These are phyloP conservation scores for Mycena kentingensis DNA, from an alignment of 768 basidiomycete species.

Conservation along the genomic window DNA sequence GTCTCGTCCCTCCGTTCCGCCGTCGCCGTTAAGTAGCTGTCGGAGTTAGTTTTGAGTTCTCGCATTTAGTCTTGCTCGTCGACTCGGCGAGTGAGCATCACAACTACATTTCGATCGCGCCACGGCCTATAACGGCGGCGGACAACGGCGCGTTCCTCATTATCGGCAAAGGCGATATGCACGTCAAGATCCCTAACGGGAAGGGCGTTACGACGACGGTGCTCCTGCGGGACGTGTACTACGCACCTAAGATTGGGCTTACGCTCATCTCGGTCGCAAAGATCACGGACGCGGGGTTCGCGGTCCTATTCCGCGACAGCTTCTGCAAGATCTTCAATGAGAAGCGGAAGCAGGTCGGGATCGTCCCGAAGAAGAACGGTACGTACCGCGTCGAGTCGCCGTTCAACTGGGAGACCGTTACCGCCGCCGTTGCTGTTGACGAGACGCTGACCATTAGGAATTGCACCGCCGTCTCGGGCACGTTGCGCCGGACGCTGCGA, in stretches of 20 bases:
- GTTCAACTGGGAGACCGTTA: too few relatives aligned
- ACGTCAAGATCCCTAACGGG: slow-evolving; percentile 29
- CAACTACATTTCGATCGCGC: too few relatives aligned
- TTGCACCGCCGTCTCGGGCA: too few relatives aligned
- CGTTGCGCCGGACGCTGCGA: too few relatives aligned
- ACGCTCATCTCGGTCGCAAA: slow-evolving; percentile 36
- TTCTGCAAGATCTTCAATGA: slow-evolving; percentile 28
- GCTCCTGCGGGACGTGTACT: slow-evolving; percentile 32
- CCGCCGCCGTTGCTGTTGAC: too few relatives aligned
- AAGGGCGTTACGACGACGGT: slow-evolving; percentile 22
- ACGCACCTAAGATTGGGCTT: slow-evolving; percentile 32
- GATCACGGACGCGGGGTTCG: slow-evolving; percentile 28
- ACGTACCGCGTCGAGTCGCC: slow-evolving; percentile 20
- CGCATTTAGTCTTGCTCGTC: too few relatives aligned
- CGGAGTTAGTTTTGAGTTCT: too few relatives aligned
- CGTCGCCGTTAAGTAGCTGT: too few relatives aligned
- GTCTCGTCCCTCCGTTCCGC: too few relatives aligned
- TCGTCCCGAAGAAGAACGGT: slow-evolving; percentile 10
- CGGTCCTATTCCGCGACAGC: slow-evolving; percentile 27
- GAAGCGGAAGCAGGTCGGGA: slow-evolving; percentile 7
- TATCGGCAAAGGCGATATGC: slow-evolving; percentile 34
- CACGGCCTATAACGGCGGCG: slow-evolving; percentile 34
- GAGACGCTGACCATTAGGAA: too few relatives aligned
- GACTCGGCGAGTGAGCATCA: too few relatives aligned
- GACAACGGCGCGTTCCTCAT: slow-evolving; percentile 33